Percentiles rank a stretch among this genome's conserved stretches.
Evolutionary conservation across 2,329 filamentous ascomycete species (phyloP).

Genomic region (Hypoxylon sp.): DNA sequence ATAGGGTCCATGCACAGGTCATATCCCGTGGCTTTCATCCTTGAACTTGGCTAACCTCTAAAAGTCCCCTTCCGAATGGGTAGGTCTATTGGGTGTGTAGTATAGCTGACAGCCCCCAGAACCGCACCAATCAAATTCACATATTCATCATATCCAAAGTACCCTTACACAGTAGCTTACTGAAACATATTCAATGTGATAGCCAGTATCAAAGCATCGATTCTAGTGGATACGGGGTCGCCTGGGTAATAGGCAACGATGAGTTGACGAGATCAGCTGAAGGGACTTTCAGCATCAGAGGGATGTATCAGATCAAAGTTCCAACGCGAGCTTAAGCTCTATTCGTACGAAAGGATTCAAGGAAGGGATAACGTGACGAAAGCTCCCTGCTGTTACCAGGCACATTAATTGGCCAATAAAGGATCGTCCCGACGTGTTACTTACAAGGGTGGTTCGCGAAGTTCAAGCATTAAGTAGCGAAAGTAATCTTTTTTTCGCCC

Average conservation of each 20-base stretch:
- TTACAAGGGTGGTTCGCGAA: constrained; percentile 33
- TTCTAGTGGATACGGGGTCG: constrained; percentile 1
- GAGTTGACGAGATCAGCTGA: constrained; percentile 27
- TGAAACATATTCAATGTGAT: constrained; percentile 13
- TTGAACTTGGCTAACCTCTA: constrained; percentile 10
- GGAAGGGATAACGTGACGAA: constrained; percentile 17
- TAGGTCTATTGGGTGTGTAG: constrained; percentile 9
- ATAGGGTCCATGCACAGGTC: constrained; percentile 6
- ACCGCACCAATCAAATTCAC: constrained; percentile 18
- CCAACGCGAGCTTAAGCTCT: constrained; percentile 12
- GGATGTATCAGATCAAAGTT: constrained; percentile 22
- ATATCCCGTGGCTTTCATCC: constrained; percentile 8
- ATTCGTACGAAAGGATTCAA: constrained; percentile 16
- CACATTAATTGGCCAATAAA: constrained; percentile 28
- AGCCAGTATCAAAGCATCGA: constrained; percentile 7
- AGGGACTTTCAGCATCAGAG: constrained; percentile 9
- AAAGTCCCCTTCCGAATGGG: constrained; percentile 12
- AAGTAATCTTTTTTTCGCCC: constrained; percentile 21
- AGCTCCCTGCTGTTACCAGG: constrained; percentile 20
- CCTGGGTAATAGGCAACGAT: not conserved
- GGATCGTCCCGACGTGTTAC: constrained; percentile 26
- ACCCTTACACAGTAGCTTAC: constrained; percentile 8
- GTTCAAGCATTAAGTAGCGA: constrained; percentile 22
- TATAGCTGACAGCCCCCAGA: constrained; percentile 13
- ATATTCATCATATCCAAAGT: constrained; percentile 11